Percentiles rank a stretch among this genome's conserved stretches.
phyloP scores from a whole-genome alignment of 192 early-diverging fungal species.

The Umbelopsis sp. region DNA sequence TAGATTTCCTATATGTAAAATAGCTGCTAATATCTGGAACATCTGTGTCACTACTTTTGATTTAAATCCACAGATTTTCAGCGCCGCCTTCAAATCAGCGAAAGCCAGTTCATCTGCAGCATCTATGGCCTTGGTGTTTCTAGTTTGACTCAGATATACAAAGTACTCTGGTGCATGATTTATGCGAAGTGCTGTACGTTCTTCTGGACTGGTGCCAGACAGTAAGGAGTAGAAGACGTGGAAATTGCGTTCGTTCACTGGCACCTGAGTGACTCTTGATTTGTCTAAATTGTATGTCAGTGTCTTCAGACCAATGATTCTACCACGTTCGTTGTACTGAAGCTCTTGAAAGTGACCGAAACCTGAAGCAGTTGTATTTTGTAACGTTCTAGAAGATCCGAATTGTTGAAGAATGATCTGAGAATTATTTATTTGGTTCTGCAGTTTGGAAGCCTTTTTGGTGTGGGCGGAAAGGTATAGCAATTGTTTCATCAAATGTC shows the following conservation, averaged over 20 bases:
- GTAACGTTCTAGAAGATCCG: conserved; percentile 64
- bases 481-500: conserved; percentile 73
- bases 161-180: conserved; percentile 60
- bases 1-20: conserved; percentile 91
- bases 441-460: conserved; percentile 75
- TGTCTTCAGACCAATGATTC: conserved; percentile 80
- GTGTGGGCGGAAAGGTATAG: conserved; percentile 72
- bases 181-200: conserved; percentile 66
- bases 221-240: conserved; percentile 86
- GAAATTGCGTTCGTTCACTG: conserved; percentile 62
- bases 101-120: conserved; percentile 59
- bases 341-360: conserved; percentile 85
- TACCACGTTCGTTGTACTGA: conserved; percentile 87
- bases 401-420: conserved; percentile 82
- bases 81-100: conserved; percentile 65
- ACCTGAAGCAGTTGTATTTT: conserved; percentile 71
- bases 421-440: conserved; percentile 69
- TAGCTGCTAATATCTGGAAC: conserved; percentile 84
- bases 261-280: conserved; percentile 58
- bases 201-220: conserved; percentile 73
- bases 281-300: conserved; percentile 72
- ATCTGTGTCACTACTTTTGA: conserved; percentile 73
- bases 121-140: conserved; percentile 10
- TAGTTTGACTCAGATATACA: conserved; percentile 50
- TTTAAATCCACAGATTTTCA: conserved; percentile 63